Evolutionary conservation across 441 rosid species (phyloP), one percentile per base, ranked within the genome.

Genomic region (Erodium trifolium): DNA sequence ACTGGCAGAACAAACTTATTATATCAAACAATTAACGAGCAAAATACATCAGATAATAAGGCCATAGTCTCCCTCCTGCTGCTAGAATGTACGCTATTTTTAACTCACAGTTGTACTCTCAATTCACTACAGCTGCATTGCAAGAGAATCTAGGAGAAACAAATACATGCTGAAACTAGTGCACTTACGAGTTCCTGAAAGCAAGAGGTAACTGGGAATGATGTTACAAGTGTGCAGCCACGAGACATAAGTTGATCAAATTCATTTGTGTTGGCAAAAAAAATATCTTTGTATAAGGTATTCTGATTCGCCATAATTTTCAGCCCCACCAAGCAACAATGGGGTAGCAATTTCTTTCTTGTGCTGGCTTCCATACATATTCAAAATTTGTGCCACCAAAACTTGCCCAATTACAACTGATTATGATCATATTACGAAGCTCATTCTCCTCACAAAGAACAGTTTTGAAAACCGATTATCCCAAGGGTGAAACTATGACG

Each of bases 1-100:
- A 62, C 65, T 62, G 34, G 37, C 65, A 62, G n/a, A 23, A 27
- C 65, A 62, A 62, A 29, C 65, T 23, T 62, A 11, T 27, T 31
- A 62, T 11, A 62, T 62, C 65, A 27, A 53, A 53, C 19, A 14
- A 18, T 14, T 53, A n/a, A 53, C 9, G 19, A 16, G 4, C 60
- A 53, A 16, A 53, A 53, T 53, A 16, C 18, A 53, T 53, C 60
- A 53, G 60, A 53, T 53, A 53, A 51, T 53, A 53, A 53, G 60
- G 60, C 60, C 60, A 53, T 45, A 45, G 5, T 53, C 8, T 53
- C 19, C 60, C 60, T 0, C 60, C 19, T 53, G 60, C 19, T 14
- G 19, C 60, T 53, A 51, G 57, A 51, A 18, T 59, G 23, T 59
- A 59, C 18, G 34, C 4, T 23, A 31, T 57, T 57, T 57, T 57